Evolutionary conservation across 2,329 filamentous ascomycete genomes (phyloP), one percentile per base, ranked within the genome.

Genomic region (Colletotrichum ledebouriae): DNA sequence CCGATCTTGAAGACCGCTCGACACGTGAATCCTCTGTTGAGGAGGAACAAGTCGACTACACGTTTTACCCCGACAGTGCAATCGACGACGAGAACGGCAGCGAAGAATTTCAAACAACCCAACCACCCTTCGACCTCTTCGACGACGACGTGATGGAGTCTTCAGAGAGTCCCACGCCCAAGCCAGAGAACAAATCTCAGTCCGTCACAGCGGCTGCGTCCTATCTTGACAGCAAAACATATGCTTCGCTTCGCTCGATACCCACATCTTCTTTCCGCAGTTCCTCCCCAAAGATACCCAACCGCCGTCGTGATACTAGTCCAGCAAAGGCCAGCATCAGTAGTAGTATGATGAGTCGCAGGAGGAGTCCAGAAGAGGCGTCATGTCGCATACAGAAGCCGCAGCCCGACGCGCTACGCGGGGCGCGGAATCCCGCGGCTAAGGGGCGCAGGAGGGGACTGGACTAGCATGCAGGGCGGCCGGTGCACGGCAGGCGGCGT

Each of bases 381-480:
- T 69, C 80, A 44, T 82, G 83, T 62, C 83, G 82, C 70, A 80
- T 87, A 71, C 83, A 83, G 70, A 87, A 87, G 73, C 74, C 80
- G 61, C 74, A 76, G 67, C 74, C 80, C 63, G 83, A 85, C 69
- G 71, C 76, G 29, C 71, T 73, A 59, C 78, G 82, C 73, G 79
- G 59, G 37, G 47, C 77, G 67, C 81, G 82, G 74, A 76, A 78
- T 1, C 81, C 77, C 70, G 77, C 76, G 74, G 77, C 78, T 1
- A 82, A 77, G 71, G 76, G 77, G 68, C 80, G 80, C 71, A 82
- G 79, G 72, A 75, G 75, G 72, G 78, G 79, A 73, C 61, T 77
- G 74, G 78, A 78, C 74, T 83, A 82, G 78, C 75, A 75, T 41
- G 68, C 73, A 72, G 73, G 69, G 74, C 70, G 52, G 73, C 74